phyloP scores from a whole-genome alignment of 768 basidiomycete species.

The Trametes elegans region DNA sequence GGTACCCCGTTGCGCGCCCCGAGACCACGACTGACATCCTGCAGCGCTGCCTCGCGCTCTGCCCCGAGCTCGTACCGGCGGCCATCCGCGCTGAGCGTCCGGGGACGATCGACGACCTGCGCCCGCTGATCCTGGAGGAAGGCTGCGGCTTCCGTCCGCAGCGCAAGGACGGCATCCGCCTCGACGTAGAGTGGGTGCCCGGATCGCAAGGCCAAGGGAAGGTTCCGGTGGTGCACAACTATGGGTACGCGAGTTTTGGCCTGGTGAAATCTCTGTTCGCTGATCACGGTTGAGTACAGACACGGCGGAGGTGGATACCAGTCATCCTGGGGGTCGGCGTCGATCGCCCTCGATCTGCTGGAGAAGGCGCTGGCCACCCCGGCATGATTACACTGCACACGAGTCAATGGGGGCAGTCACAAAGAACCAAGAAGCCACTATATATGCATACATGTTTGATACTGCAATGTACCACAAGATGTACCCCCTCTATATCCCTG shows the following conservation, averaged over 20 bases:
- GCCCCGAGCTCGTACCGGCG: constrained; percentile 33
- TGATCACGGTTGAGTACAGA: constrained; percentile 28
- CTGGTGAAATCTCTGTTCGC: background rate
- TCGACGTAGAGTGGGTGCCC: constrained; percentile 46
- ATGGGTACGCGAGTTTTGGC: constrained; percentile 45
- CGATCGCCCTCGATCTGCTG: constrained; percentile 45
- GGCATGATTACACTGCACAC: too few species aligned
- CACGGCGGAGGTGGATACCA: constrained; percentile 66
- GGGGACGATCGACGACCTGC: constrained; percentile 39
- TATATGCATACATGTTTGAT: background rate
- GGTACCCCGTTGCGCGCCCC: constrained; percentile 65
- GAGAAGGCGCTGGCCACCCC: constrained; percentile 35
- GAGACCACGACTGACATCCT: constrained; percentile 64
- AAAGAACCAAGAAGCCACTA: too few species aligned
- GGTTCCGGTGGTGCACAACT: constrained; percentile 59
- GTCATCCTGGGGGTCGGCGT: constrained; percentile 64
- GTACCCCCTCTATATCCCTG: too few species aligned
- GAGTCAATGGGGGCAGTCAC: too few species aligned
- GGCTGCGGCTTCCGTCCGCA: constrained; percentile 65
- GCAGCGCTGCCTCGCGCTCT: constrained; percentile 36
- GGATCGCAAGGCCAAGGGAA: constrained; percentile 28
- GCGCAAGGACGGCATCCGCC: constrained; percentile 64
- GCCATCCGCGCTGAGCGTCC: constrained; percentile 23
- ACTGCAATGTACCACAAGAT: too few species aligned
- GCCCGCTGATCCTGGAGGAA: constrained; percentile 38